phyloP scores from a whole-genome alignment of 176 grass and related monocot genomes.

The Tillandsia leiboldiana region DNA sequence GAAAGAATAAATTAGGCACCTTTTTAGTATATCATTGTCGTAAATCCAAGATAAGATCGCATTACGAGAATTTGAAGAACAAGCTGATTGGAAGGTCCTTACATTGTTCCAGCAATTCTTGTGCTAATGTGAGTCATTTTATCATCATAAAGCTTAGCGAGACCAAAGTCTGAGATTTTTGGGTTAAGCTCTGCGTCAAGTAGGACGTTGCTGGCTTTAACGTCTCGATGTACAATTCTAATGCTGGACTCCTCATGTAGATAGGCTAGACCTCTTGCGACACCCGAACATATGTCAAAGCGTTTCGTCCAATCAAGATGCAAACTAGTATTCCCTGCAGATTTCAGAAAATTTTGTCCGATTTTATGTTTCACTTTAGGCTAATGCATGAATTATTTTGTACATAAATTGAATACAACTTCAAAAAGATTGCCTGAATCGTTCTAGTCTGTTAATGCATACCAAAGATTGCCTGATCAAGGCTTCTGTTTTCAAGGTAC shows the following conservation, averaged over 20 bases:
- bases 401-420: too few relatives aligned
- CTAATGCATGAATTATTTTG: too few relatives aligned
- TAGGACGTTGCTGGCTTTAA: conserved; percentile 81
- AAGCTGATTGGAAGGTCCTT: conserved; percentile 7
- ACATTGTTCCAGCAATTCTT: conserved; percentile 85
- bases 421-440: too few relatives aligned
- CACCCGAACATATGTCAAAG: conserved; percentile 45
- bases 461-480: conserved; percentile 80
- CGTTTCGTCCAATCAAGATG: conserved; percentile 56
- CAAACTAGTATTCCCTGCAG: conserved; percentile 35
- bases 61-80: background rate
- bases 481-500: conserved; percentile 69
- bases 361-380: too few relatives aligned
- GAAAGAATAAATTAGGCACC: background rate
- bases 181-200: conserved; percentile 60
- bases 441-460: background rate
- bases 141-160: conserved; percentile 85
- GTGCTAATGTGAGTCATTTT: conserved; percentile 76
- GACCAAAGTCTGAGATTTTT: conserved; percentile 88
- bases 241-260: conserved; percentile 75
- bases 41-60: background rate
- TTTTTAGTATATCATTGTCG: background rate
- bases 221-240: conserved; percentile 71
- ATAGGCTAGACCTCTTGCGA: conserved; percentile 35
- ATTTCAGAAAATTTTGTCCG: background rate